Evolutionary conservation across 768 basidiomycete species (phyloP).

Genomic region (Pulveroboletus sp.): DNA sequence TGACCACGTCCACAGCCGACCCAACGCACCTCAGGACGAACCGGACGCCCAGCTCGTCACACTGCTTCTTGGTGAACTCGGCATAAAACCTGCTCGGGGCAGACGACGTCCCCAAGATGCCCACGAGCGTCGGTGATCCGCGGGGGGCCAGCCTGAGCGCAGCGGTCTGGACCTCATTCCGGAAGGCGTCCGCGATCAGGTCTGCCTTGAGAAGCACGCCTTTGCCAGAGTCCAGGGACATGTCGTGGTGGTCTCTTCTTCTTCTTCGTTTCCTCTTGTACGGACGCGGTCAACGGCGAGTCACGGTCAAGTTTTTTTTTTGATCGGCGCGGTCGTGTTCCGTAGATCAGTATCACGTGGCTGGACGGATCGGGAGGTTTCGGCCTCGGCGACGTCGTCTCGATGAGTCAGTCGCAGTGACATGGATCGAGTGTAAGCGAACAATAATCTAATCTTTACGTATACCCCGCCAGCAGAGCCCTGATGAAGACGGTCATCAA

Average conservation of each 20-base stretch:
- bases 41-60: conserved; percentile 80
- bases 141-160: background rate
- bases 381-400: background rate
- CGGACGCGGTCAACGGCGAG: background rate
- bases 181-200: conserved; percentile 65
- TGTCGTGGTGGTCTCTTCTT: background rate
- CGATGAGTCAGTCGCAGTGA: no score
- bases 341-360: conserved; percentile 11
- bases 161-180: conserved; percentile 50
- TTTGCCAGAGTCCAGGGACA: conserved; percentile 45
- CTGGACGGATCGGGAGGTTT: background rate
- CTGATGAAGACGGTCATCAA: no score
- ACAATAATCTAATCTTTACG: no score
- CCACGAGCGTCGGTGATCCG: conserved; percentile 76
- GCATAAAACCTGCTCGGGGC: conserved; percentile 80
- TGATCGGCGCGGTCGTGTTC: background rate
- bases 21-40: conserved; percentile 73
- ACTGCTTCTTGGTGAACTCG: conserved; percentile 89
- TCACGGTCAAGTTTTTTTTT: background rate
- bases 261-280: background rate
- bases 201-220: conserved; percentile 80
- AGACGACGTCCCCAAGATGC: conserved; percentile 83
- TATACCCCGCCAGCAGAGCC: no score
- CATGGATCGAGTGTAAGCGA: no score
- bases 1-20: conserved; percentile 27